phyloP scores from a whole-genome alignment of 805 yeast species.

The Blastobotrys mokoenaii region DNA sequence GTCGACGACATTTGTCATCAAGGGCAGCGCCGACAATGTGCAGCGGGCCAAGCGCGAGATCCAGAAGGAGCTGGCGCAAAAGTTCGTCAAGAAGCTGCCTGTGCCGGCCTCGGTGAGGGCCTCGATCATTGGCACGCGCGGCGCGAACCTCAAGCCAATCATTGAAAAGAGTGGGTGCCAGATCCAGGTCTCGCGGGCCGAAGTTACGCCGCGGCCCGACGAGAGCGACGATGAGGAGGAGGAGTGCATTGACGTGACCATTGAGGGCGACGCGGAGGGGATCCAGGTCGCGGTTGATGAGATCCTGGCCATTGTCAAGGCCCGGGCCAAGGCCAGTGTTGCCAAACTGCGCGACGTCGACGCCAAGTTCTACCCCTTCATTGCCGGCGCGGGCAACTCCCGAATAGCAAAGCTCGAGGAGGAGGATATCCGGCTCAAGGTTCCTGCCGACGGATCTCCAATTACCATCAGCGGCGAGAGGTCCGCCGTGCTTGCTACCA shows the following conservation, averaged over 20 bases:
- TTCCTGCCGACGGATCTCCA: conserved; percentile 18
- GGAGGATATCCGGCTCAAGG: conserved; percentile 1
- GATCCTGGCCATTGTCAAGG: conserved; percentile 65
- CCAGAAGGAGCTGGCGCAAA: conserved; percentile 67
- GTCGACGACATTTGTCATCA: conserved; percentile 73
- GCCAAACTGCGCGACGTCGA: conserved; percentile 19
- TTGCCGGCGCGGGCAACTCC: too few species aligned
- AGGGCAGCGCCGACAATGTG: conserved; percentile 64
- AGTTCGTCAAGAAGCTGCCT: conserved; percentile 48
- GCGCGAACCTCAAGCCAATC: conserved; percentile 73
- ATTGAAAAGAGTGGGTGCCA: conserved; percentile 57
- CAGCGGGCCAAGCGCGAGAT: conserved; percentile 66
- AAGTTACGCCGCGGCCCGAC: conserved; percentile 6
- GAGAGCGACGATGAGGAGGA: conserved; percentile 53
- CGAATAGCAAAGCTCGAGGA: conserved; percentile 3
- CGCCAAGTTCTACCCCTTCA: conserved; percentile 22
- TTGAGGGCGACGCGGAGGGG: conserved; percentile 83
- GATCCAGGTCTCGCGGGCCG: conserved; percentile 48
- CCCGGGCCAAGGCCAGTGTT: conserved; percentile 46
- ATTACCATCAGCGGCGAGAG: conserved; percentile 64
- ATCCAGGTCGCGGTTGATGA: conserved; percentile 63
- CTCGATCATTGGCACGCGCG: conserved; percentile 79
- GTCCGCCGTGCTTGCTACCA: conserved; percentile 50
- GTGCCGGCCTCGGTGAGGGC: conserved; percentile 76
- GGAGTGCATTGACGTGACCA: conserved; percentile 48